phyloP scores from a whole-genome alignment of 2,329 filamentous ascomycete species.

The Phyllosticta citrichinensis region DNA sequence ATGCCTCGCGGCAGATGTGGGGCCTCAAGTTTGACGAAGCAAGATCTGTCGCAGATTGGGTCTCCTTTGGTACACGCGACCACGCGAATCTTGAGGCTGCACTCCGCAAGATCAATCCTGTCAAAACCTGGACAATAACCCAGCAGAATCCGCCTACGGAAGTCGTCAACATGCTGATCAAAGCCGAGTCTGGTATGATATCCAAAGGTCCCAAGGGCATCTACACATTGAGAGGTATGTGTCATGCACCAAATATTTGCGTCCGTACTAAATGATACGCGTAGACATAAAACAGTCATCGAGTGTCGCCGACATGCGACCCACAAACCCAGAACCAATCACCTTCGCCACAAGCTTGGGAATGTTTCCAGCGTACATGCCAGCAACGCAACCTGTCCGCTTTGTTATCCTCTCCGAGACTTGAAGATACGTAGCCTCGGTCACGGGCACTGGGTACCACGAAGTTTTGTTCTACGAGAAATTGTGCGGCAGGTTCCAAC shows the following conservation, averaged over 20 bases:
- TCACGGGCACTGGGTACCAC: not conserved
- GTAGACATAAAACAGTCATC: not conserved
- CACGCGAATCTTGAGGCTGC: not conserved
- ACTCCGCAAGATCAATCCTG: not conserved
- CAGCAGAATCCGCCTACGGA: not conserved
- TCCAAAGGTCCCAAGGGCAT: not conserved
- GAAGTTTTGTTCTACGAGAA: not conserved
- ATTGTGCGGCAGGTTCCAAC: not conserved
- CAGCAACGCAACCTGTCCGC: not conserved
- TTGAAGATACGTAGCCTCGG: not conserved
- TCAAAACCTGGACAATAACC: not conserved
- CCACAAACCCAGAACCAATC: not conserved
- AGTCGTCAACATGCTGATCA: not conserved
- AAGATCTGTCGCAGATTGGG: not conserved
- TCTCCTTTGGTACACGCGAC: not conserved
- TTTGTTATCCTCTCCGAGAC: not conserved
- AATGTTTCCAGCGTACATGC: not conserved
- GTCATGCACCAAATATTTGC: not conserved
- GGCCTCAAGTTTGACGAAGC: not conserved
- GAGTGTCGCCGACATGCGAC: not conserved
- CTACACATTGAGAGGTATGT: not conserved
- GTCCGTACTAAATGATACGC: not conserved
- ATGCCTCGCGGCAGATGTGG: not conserved
- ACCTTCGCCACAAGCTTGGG: not conserved
- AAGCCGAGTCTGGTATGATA: not conserved